Conservation (phyloP, 2,329 filamentous ascomycete genomes). For the Phyllosticta citriasiana region DNA sequence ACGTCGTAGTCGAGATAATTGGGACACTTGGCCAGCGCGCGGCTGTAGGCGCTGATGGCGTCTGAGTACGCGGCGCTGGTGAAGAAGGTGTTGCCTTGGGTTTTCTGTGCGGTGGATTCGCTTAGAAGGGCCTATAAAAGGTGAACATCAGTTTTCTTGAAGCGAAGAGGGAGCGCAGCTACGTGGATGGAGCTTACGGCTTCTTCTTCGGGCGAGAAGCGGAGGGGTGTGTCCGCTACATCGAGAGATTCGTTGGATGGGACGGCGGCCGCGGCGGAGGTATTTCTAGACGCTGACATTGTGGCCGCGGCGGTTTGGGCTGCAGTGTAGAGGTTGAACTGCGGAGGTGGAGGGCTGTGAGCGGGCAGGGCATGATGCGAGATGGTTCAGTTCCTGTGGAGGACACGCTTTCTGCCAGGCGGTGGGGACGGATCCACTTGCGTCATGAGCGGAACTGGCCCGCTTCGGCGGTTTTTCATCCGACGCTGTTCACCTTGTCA, state of each 20-base stretch:
- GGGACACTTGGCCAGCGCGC: slow-evolving; percentile 68
- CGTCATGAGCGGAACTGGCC: neutral
- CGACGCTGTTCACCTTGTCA: neutral
- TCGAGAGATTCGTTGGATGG: neutral
- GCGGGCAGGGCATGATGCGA: too few relatives aligned
- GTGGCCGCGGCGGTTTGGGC: neutral
- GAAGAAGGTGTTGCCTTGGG: slow-evolving; percentile 73
- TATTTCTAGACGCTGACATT: neutral
- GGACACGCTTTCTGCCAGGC: slow-evolving; percentile 2
- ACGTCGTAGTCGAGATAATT: slow-evolving; percentile 80
- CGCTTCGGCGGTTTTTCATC: neutral
- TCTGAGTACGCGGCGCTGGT: slow-evolving; percentile 58
- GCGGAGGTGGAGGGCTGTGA: too few relatives aligned
- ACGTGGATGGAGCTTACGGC: neutral
- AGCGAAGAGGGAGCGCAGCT: too few relatives aligned
- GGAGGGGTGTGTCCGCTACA: neutral
- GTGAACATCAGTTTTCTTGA: too few relatives aligned
- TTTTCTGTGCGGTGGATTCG: slow-evolving; percentile 64
- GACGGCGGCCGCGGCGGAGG: neutral
- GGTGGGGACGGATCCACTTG: slow-evolving; percentile 5
- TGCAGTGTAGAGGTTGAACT: neutral
- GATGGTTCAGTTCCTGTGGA: neutral
- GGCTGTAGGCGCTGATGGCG: slow-evolving; percentile 74
- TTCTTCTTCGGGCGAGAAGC: slow-evolving; percentile 10
- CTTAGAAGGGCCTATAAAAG: slow-evolving; percentile 49